These are phyloP conservation scores for Ceratocystis destructans DNA, from an alignment of 2,329 filamentous ascomycete species.

Conservation along the genomic window DNA sequence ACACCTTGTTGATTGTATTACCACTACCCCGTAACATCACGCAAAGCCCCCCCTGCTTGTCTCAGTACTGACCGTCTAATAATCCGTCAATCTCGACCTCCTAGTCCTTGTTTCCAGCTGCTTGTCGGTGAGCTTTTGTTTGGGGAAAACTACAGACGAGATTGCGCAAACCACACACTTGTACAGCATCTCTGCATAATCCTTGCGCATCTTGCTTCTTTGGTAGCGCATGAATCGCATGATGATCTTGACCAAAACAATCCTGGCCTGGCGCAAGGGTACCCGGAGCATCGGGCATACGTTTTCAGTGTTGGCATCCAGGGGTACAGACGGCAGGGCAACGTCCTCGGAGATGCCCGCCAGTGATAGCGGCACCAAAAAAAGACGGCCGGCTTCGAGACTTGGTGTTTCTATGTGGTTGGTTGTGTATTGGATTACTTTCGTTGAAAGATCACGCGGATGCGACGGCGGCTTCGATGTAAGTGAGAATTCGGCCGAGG, in stretches of 20 bases:
- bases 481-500: conserved; percentile 12
- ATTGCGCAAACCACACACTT: conserved; percentile 16
- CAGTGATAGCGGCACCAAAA: conserved; percentile 15
- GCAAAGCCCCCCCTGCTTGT: neutral
- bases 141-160: conserved; percentile 13
- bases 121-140: neutral
- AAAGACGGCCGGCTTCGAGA: conserved; percentile 17
- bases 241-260: conserved; percentile 10
- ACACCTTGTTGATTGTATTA: neutral
- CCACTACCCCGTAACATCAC: neutral
- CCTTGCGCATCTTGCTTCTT: conserved; percentile 14
- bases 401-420: conserved; percentile 13
- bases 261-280: conserved; percentile 6
- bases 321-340: neutral
- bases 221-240: conserved; percentile 14
- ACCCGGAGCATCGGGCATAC: conserved; percentile 10
- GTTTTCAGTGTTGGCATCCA: conserved; percentile 8
- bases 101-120: neutral
- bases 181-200: conserved; percentile 18
- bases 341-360: neutral
- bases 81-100: neutral
- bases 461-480: neutral
- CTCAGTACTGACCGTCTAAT: neutral
- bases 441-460: neutral
- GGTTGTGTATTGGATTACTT: conserved; percentile 15